Conservation (phyloP, 345 rosid genomes). For the Noccaea caerulescens region DNA sequence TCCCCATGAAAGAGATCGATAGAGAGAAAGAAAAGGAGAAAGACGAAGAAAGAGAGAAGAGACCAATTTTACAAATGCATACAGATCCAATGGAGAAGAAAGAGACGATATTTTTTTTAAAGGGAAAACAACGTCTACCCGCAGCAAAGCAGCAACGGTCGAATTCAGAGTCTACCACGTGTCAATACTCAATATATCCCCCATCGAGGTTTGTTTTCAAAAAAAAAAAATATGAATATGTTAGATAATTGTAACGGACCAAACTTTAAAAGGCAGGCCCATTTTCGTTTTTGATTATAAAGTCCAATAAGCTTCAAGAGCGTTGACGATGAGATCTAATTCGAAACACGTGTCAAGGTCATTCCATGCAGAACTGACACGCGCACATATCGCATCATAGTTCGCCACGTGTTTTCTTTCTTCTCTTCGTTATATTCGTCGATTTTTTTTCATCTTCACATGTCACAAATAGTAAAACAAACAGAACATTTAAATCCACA, state of each 20-base stretch:
- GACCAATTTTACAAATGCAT: background rate
- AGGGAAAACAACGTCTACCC: background rate
- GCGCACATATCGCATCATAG: conserved; percentile 1
- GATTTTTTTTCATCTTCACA: background rate
- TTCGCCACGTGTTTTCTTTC: conserved; percentile 17
- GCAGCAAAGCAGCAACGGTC: conserved; percentile 67
- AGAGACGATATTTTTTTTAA: conserved; percentile 9
- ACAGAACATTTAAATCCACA: background rate
- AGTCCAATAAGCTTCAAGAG: background rate
- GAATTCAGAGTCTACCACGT: no score
- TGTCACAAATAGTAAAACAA: background rate
- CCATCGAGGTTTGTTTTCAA: no score
- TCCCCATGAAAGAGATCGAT: conserved; percentile 57
- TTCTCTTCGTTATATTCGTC: background rate
- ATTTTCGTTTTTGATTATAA: no score
- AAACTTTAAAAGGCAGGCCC: no score
- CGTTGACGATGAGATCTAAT: background rate
- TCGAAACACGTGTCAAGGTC: conserved; percentile 15
- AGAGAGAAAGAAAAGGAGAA: conserved; percentile 18
- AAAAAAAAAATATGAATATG: background rate
- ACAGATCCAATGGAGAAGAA: conserved; percentile 10
- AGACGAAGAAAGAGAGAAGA: background rate
- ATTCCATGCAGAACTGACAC: conserved; percentile 41
- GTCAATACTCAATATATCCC: no score
- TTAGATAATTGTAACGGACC: no score